These are phyloP conservation scores for Rubia yunnanensis DNA, from an alignment of 257 asterid genomes.

Conservation along the genomic window DNA sequence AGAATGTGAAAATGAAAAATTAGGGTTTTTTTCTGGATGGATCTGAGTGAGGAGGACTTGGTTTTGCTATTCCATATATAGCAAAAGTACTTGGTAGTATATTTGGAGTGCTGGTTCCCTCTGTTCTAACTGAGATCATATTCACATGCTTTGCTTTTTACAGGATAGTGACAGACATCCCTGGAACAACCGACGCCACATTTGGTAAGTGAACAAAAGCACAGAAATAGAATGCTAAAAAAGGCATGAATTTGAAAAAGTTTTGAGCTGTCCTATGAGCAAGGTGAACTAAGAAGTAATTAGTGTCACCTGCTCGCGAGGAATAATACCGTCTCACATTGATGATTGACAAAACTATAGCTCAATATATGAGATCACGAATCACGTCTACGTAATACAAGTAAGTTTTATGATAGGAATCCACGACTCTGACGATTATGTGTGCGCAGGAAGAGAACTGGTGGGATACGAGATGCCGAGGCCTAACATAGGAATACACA, in stretches of 20 bases:
- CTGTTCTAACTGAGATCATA: neutral
- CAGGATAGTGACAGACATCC: constrained; percentile 91
- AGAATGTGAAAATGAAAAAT: neutral
- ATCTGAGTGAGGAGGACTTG: neutral
- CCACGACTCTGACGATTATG: too few relatives aligned
- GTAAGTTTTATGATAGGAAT: too few relatives aligned
- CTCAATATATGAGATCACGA: too few relatives aligned
- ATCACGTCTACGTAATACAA: too few relatives aligned
- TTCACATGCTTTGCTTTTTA: neutral
- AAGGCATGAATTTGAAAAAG: neutral
- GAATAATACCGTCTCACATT: too few relatives aligned
- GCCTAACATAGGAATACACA: constrained; percentile 77
- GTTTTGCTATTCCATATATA: too few relatives aligned
- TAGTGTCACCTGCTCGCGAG: too few relatives aligned
- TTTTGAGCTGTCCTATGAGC: too few relatives aligned
- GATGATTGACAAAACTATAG: too few relatives aligned
- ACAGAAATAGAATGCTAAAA: neutral
- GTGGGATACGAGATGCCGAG: constrained; percentile 58
- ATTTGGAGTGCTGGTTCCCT: neutral
- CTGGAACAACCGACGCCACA: constrained; percentile 78
- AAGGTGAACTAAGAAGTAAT: too few relatives aligned
- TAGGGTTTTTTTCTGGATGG: constrained; percentile 5
- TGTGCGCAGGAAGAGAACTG: constrained; percentile 46
- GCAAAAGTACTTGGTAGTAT: too few relatives aligned
- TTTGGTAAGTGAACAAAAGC: constrained; percentile 48